Conservation (phyloP, 169 alveolate genomes). For the Eimeria falciformis region DNA sequence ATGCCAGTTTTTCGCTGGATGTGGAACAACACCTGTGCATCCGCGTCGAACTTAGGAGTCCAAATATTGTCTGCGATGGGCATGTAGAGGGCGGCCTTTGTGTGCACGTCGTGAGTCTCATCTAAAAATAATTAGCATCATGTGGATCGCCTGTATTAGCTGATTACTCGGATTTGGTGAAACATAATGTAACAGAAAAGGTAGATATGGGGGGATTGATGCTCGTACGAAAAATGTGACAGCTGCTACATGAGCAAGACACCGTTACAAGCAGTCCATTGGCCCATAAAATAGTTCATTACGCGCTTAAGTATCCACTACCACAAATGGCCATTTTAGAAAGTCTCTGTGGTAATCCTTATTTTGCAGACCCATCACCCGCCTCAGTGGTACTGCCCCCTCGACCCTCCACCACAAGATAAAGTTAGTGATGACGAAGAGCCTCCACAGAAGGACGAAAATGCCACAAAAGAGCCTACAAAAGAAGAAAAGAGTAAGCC, state of each 20-base stretch:
- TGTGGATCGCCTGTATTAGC: neutral
- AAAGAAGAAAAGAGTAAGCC: neutral
- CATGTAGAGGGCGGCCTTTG: slow-evolving; percentile 23
- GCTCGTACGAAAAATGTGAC: neutral
- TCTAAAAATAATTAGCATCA: neutral
- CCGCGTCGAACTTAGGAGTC: slow-evolving; percentile 9
- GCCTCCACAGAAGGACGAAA: neutral
- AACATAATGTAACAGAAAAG: neutral
- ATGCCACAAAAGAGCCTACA: neutral
- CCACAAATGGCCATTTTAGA: neutral
- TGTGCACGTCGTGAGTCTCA: neutral
- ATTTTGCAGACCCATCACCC: neutral
- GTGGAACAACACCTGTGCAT: slow-evolving; percentile 4
- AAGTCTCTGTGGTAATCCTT: neutral
- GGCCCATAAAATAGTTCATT: neutral
- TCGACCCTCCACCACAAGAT: slow-evolving; percentile 23
- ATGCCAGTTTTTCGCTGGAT: slow-evolving; percentile 13
- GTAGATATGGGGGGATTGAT: neutral
- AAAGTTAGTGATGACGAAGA: neutral
- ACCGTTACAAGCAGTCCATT: neutral
- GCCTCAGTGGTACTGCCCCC: slow-evolving; percentile 65
- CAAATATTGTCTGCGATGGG: slow-evolving; percentile 36
- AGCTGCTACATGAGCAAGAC: neutral
- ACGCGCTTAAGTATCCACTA: neutral
- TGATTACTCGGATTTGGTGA: neutral